These are phyloP conservation scores for Mycena citricolor DNA, from an alignment of 1,284 basidiomycete genomes.

Conservation along the genomic window DNA sequence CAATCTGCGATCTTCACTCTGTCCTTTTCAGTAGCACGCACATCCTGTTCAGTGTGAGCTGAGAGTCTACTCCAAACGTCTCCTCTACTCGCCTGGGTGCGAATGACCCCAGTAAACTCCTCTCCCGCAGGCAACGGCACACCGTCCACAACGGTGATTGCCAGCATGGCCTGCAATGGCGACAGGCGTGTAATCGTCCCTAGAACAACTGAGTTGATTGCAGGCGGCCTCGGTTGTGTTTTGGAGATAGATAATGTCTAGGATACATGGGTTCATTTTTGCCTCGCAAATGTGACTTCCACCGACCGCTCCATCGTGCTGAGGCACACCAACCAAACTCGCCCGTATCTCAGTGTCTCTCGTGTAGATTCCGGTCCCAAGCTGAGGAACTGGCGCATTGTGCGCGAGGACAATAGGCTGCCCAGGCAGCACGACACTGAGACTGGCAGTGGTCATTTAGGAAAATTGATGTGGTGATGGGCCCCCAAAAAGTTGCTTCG, in stretches of 20 bases:
- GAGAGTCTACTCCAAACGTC: no score
- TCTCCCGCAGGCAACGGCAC: conserved; percentile 87
- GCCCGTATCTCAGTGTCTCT: conserved; percentile 68
- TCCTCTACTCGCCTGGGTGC: no score
- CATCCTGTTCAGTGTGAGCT: no score
- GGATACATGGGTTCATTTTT: conserved; percentile 4
- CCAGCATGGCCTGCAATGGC: conserved; percentile 83
- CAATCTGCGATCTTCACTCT: conserved; percentile 92
- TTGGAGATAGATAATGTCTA: conserved; percentile 62
- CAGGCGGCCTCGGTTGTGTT: conserved; percentile 65
- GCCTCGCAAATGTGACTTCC: neutral
- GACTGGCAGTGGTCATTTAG: conserved; percentile 28
- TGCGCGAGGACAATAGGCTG: conserved; percentile 70
- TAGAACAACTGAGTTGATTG: conserved; percentile 71
- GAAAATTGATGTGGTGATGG: no score
- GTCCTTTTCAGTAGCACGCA: conserved; percentile 91
- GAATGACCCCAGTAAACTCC: conserved; percentile 92
- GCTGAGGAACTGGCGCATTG: conserved; percentile 55
- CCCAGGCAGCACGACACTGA: conserved; percentile 70
- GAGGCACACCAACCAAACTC: conserved; percentile 68
- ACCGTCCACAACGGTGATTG: conserved; percentile 89
- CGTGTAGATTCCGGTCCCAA: conserved; percentile 72
- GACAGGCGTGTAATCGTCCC: conserved; percentile 86
- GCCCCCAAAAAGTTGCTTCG: no score
- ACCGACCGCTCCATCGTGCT: conserved; percentile 69